Percentiles rank a stretch among this genome's conserved stretches.
phyloP scores from a whole-genome alignment of 192 early-diverging fungal species.

The Jimgerdemannia flammicorona region DNA sequence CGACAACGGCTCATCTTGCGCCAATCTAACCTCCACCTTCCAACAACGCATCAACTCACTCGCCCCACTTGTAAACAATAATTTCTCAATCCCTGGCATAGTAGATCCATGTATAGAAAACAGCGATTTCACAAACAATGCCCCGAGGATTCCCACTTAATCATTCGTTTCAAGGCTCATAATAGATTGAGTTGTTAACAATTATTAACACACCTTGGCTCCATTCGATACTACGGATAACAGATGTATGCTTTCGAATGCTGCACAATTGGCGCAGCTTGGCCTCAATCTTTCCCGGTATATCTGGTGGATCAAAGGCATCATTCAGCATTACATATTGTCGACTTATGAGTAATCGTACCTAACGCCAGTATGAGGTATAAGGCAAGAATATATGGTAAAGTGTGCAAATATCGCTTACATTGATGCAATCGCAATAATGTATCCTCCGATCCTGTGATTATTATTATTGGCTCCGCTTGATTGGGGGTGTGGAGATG shows the following conservation, averaged over 20 bases:
- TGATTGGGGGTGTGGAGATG: slow-evolving; percentile 27
- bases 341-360: slow-evolving; percentile 4
- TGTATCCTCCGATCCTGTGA: slow-evolving; percentile 57
- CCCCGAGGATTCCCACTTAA: too few species aligned
- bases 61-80: slow-evolving; percentile 63
- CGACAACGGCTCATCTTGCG: slow-evolving; percentile 7
- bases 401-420: too few species aligned
- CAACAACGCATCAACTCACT: slow-evolving; percentile 64
- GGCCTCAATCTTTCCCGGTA: too few species aligned
- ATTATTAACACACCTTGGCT: too few species aligned
- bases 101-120: not conserved
- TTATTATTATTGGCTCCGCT: slow-evolving; percentile 28
- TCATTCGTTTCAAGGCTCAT: too few species aligned
- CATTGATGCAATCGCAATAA: slow-evolving; percentile 51
- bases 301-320: not conserved
- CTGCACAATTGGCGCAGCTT: not conserved
- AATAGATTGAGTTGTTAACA: too few species aligned
- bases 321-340: not conserved
- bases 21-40: slow-evolving; percentile 33
- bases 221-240: slow-evolving; percentile 37
- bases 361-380: too few species aligned
- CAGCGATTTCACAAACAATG: too few species aligned
- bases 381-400: too few species aligned
- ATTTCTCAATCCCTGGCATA: slow-evolving; percentile 15
- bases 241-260: slow-evolving; percentile 50